Percentiles rank a stretch among this genome's conserved stretches.
These are phyloP conservation scores for Groenewaldozyma salmanticensis DNA, from an alignment of 805 yeast genomes.

Conservation along the genomic window DNA sequence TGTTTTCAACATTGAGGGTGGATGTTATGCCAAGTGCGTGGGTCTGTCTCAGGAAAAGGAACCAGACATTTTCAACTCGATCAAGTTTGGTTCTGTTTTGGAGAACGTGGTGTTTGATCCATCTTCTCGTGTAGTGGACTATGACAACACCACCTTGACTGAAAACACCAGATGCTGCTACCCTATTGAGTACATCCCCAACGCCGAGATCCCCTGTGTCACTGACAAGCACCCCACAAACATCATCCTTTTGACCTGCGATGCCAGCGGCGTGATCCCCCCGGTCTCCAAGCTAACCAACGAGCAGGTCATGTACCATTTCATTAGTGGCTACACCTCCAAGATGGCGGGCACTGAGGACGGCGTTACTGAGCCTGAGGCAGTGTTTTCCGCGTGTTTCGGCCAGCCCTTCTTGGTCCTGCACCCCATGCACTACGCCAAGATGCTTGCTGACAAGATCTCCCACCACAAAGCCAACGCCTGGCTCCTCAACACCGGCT, in stretches of 20 bases:
- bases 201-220: slow-evolving; percentile 90
- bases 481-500: slow-evolving; percentile 96
- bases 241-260: slow-evolving; percentile 88
- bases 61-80: slow-evolving; percentile 95
- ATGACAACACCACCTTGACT: slow-evolving; percentile 69
- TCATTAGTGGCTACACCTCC: slow-evolving; percentile 96
- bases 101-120: slow-evolving; percentile 89
- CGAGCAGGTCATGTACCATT: slow-evolving; percentile 98
- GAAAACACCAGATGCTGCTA: slow-evolving; percentile 98
- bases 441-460: slow-evolving; percentile 91
- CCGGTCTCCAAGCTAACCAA: slow-evolving; percentile 90
- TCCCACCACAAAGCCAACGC: slow-evolving; percentile 81
- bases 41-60: slow-evolving; percentile 85
- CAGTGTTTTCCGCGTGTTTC: slow-evolving; percentile 96
- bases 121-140: slow-evolving; percentile 71
- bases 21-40: slow-evolving; percentile 96
- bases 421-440: slow-evolving; percentile 97
- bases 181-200: slow-evolving; percentile 94
- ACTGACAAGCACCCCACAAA: slow-evolving; percentile 88
- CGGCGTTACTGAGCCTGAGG: slow-evolving; percentile 97
- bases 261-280: slow-evolving; percentile 95
- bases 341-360: slow-evolving; percentile 99
- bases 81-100: slow-evolving; percentile 86
- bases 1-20: slow-evolving; percentile 98
- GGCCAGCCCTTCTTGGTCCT: slow-evolving; percentile 98